Conservation (phyloP, 73 alveolate species). For the Breviolum minutum region DNA sequence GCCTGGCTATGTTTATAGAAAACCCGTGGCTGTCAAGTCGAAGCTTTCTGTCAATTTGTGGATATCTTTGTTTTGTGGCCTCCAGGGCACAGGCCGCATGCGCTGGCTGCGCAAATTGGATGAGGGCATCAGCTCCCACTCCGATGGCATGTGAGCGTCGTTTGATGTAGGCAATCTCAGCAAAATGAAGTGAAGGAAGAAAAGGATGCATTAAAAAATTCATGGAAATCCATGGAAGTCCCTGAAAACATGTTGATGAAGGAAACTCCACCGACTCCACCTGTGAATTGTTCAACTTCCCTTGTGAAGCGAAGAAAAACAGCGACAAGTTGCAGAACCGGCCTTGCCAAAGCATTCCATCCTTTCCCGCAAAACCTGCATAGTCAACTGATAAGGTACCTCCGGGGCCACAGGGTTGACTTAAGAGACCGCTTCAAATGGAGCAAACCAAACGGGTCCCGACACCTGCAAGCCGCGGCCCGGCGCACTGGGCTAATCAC, state of each 20-base stretch:
- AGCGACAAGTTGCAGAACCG: not conserved
- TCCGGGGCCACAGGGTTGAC: not conserved
- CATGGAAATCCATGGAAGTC: not conserved
- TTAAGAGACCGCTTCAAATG: not conserved
- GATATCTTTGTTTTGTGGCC: not conserved
- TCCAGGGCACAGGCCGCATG: slow-evolving; percentile 72
- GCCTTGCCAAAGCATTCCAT: slow-evolving; percentile 92
- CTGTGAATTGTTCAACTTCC: not conserved
- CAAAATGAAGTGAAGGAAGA: not conserved
- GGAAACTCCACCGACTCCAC: not conserved
- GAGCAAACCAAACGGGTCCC: not conserved
- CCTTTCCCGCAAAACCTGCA: slow-evolving; percentile 65
- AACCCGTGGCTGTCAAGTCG: not conserved
- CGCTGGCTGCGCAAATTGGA: slow-evolving; percentile 92
- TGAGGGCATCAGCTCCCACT: slow-evolving; percentile 83
- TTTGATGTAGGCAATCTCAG: slow-evolving; percentile 73
- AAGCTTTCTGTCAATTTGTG: not conserved
- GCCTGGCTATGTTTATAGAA: slow-evolving; percentile 17
- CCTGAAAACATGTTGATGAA: not conserved
- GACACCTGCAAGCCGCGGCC: not conserved
- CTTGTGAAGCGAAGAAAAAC: not conserved
- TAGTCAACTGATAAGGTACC: slow-evolving; percentile 86
- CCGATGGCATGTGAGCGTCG: slow-evolving; percentile 84
- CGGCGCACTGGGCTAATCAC: slow-evolving; percentile 68
- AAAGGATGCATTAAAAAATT: not conserved